A percentile compares a stretch with the other conserved stretches of the same genome.
phyloP scores from a whole-genome alignment of 2,329 filamentous ascomycete genomes.

The Diaporthe citrichinensis region DNA sequence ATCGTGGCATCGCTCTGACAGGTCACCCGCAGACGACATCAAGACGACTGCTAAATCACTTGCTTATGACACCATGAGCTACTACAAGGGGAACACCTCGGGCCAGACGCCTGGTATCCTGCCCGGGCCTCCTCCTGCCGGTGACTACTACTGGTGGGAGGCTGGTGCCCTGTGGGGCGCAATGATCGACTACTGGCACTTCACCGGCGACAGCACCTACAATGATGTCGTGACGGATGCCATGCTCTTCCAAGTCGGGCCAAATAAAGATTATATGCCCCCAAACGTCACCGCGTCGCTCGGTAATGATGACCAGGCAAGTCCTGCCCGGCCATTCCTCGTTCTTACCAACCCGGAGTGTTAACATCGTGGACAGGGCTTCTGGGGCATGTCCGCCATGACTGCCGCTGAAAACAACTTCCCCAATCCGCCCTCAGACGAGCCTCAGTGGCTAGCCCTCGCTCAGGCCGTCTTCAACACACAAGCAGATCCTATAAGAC shows the following conservation, averaged over 20 bases:
- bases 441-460: slow-evolving; percentile 79
- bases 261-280: slow-evolving; percentile 83
- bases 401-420: slow-evolving; percentile 79
- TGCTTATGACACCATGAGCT: slow-evolving; percentile 65
- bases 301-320: slow-evolving; percentile 79
- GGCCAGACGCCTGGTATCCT: slow-evolving; percentile 68
- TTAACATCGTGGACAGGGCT: slow-evolving; percentile 62
- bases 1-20: slow-evolving; percentile 27
- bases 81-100: slow-evolving; percentile 64
- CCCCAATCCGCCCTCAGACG: slow-evolving; percentile 66
- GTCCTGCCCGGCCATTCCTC: background rate
- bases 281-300: slow-evolving; percentile 77
- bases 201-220: slow-evolving; percentile 75
- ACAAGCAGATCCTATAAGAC: slow-evolving; percentile 81
- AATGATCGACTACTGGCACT: slow-evolving; percentile 78
- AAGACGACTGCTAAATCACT: slow-evolving; percentile 61
- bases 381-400: slow-evolving; percentile 81
- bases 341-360: background rate
- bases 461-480: slow-evolving; percentile 87
- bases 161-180: slow-evolving; percentile 78
- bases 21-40: slow-evolving; percentile 58
- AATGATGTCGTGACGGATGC: slow-evolving; percentile 71
- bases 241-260: slow-evolving; percentile 78
- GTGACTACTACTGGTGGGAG: slow-evolving; percentile 83
- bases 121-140: slow-evolving; percentile 66